Conservation (phyloP, 148 eudicot genomes). For the Camellia japonica region DNA sequence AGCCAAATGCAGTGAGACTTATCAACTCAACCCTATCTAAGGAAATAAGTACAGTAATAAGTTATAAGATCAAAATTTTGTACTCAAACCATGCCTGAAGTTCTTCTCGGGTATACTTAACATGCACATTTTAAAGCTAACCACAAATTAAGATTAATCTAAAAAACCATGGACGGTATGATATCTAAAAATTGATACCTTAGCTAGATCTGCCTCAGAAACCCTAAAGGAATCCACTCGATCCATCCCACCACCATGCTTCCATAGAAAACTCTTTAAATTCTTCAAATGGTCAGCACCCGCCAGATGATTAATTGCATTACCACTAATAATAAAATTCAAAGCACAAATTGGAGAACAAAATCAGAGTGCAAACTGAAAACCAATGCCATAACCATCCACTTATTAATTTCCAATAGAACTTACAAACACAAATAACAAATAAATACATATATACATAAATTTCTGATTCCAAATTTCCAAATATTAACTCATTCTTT, state of each 20-base stretch:
- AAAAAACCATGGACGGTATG: not conserved
- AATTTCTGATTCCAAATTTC: not conserved
- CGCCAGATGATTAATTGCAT: constrained; percentile 75
- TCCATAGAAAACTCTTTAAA: constrained; percentile 84
- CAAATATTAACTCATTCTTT: not conserved
- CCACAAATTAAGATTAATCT: not conserved
- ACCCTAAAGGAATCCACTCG: constrained; percentile 59
- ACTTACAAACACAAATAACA: not conserved
- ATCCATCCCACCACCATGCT: constrained; percentile 72
- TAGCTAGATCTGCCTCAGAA: constrained; percentile 51
- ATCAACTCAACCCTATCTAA: not conserved
- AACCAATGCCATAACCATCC: not conserved
- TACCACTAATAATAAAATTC: constrained; percentile 43
- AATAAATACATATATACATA: not conserved
- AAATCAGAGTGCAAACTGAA: not conserved
- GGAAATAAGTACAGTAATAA: not conserved
- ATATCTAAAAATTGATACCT: constrained; percentile 44
- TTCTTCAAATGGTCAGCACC: constrained; percentile 73
- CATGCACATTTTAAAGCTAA: not conserved
- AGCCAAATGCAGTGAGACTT: not conserved
- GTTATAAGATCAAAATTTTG: not conserved
- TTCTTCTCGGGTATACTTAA: not conserved
- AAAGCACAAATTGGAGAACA: constrained; percentile 1
- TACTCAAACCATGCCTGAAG: not conserved
- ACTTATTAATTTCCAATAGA: not conserved